These are phyloP conservation scores for Beauveria scarabaeidicola DNA, from an alignment of 2,329 filamentous ascomycete genomes.

Conservation along the genomic window DNA sequence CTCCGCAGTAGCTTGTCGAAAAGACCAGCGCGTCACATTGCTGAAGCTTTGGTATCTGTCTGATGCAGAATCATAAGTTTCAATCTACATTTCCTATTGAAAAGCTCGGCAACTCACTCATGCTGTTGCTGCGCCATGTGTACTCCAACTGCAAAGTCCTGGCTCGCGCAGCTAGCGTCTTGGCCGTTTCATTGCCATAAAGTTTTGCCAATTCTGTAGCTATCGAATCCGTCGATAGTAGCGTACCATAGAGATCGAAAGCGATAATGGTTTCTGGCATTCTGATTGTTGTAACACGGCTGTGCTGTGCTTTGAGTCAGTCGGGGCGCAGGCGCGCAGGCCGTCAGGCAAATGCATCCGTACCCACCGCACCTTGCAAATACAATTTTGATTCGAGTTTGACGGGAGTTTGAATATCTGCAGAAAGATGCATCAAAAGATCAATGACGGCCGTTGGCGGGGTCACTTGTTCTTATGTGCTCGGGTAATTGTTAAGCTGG, in stretches of 20 bases:
- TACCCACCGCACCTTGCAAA: not conserved
- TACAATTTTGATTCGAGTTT: not conserved
- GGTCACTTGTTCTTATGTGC: not conserved
- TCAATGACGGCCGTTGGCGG: not conserved
- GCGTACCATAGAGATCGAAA: conserved; percentile 68
- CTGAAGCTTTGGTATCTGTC: conserved; percentile 49
- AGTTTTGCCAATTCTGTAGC: conserved; percentile 46
- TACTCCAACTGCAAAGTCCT: conserved; percentile 67
- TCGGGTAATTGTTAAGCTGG: not conserved
- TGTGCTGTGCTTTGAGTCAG: conserved; percentile 3
- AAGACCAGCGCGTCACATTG: conserved; percentile 52
- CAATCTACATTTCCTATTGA: not conserved
- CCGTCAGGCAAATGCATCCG: not conserved
- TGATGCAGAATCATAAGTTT: not conserved
- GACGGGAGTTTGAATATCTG: not conserved
- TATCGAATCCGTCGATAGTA: conserved; percentile 65
- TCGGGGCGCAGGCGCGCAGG: not conserved
- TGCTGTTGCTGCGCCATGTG: conserved; percentile 67
- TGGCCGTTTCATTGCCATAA: conserved; percentile 49
- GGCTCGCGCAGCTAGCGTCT: conserved; percentile 51
- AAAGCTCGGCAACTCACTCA: conserved; percentile 44
- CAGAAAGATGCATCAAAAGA: not conserved
- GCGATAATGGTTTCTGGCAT: conserved; percentile 44
- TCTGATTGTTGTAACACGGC: not conserved
- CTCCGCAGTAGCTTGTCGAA: conserved; percentile 57